Evolutionary conservation across 345 rosid genomes (phyloP).

Genomic region (Alliaria petiolata): DNA sequence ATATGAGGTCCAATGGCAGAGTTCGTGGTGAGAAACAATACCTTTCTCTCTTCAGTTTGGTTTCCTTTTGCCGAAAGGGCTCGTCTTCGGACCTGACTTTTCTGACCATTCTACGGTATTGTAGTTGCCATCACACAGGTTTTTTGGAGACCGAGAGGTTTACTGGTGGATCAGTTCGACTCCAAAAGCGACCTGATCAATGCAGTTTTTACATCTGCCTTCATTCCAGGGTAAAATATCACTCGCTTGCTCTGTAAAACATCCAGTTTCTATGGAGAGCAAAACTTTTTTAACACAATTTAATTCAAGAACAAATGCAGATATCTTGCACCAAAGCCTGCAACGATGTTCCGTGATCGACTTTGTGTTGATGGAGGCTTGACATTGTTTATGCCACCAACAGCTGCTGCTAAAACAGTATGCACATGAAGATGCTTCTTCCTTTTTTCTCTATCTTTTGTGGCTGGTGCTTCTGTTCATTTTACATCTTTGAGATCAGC

Average conservation of each 20-base stretch:
- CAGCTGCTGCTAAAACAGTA: constrained; percentile 89
- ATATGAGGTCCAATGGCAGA: constrained; percentile 77
- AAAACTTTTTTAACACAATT: not conserved
- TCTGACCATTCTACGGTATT: constrained; percentile 15
- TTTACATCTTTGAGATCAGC: not conserved
- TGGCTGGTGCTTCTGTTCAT: not conserved
- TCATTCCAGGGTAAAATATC: constrained; percentile 75
- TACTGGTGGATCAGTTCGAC: constrained; percentile 91
- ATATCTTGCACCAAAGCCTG: constrained; percentile 93
- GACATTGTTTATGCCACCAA: constrained; percentile 95
- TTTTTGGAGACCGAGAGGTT: constrained; percentile 84
- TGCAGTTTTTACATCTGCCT: constrained; percentile 87
- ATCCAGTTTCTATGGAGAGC: not conserved
- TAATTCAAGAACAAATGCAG: constrained; percentile 37
- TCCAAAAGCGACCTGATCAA: constrained; percentile 86
- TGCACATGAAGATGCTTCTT: constrained; percentile 9
- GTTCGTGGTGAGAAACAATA: constrained; percentile 64
- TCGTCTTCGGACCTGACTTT: not conserved
- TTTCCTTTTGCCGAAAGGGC: not conserved
- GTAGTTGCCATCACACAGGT: constrained; percentile 97
- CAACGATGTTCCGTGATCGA: constrained; percentile 77
- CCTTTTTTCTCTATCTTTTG: not conserved
- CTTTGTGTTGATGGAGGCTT: constrained; percentile 94
- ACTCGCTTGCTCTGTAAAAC: constrained; percentile 11
- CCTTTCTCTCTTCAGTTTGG: not conserved